These are phyloP conservation scores for Dactylella cylindrospora DNA, from an alignment of 2,329 filamentous ascomycete species.

Conservation along the genomic window DNA sequence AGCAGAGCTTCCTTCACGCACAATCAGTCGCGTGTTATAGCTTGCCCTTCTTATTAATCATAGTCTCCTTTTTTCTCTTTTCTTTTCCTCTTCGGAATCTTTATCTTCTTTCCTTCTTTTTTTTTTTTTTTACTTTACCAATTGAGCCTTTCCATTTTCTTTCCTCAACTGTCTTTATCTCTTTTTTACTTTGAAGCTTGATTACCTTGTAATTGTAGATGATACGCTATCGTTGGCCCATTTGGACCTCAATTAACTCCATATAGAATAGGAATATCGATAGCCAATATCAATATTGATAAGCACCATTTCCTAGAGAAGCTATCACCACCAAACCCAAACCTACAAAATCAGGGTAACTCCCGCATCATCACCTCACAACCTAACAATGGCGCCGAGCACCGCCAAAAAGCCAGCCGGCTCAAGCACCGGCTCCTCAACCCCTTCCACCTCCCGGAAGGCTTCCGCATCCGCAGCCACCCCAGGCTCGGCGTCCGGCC, in stretches of 20 bases:
- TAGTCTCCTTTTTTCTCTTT: background rate
- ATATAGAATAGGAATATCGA: background rate
- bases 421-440: constrained; percentile 49
- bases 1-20: background rate
- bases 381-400: constrained; percentile 52
- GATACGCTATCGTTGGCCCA: background rate
- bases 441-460: constrained; percentile 47
- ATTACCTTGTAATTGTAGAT: constrained; percentile 21
- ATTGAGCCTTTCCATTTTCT: constrained; percentile 1
- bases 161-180: background rate
- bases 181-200: constrained; percentile 10
- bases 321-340: background rate
- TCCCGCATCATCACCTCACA: background rate
- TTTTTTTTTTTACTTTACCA: constrained; percentile 9
- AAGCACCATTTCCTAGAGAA: constrained; percentile 1
- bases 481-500: constrained; percentile 52
- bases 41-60: background rate
- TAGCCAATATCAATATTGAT: constrained; percentile 13
- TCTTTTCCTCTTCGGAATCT: background rate
- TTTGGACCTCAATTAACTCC: background rate
- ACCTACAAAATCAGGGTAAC: background rate
- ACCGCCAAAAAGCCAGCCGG: constrained; percentile 49
- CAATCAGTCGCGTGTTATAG: no score
- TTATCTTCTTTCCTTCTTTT: background rate
- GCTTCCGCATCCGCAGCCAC: constrained; percentile 53